A percentile compares a stretch with the other conserved stretches of the same genome.
Evolutionary conservation across 176 grass and related monocot genomes (phyloP).

Genomic region (Coix lacrymajobi): DNA sequence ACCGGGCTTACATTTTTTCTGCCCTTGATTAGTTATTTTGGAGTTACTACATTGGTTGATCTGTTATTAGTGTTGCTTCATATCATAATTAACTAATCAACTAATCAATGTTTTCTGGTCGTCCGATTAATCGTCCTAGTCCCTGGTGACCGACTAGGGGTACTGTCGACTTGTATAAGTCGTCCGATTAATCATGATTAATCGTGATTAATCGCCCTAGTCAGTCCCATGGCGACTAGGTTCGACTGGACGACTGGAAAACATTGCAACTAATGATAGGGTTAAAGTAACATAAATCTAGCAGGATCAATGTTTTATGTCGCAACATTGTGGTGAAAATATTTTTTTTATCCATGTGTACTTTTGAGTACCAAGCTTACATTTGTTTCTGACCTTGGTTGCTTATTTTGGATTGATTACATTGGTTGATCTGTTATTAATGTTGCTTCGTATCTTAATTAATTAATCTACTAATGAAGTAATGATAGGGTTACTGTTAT

Average conservation of each 20-base stretch:
- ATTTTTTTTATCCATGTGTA: not conserved
- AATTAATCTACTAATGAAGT: not conserved
- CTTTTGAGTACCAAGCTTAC: not conserved
- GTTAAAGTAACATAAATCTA: not conserved
- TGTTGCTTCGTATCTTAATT: not conserved
- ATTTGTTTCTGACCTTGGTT: not conserved
- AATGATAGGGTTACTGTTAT: not conserved
- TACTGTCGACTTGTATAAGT: too few species aligned
- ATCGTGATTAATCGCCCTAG: too few species aligned
- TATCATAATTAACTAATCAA: constrained; percentile 3
- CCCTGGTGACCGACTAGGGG: too few species aligned
- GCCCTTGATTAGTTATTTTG: constrained; percentile 7
- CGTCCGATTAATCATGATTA: too few species aligned
- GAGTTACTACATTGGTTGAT: not conserved
- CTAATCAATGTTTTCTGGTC: constrained; percentile 1
- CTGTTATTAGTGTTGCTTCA: not conserved
- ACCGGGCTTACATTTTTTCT: not conserved
- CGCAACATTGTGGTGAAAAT: not conserved
- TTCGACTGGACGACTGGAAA: too few species aligned
- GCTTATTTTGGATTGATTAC: constrained; percentile 5
- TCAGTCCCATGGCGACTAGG: too few species aligned
- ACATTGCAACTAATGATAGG: not conserved
- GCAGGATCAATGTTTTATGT: not conserved
- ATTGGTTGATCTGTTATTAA: not conserved
- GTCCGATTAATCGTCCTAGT: too few species aligned